A percentile compares a stretch with the other conserved stretches of the same genome.
Conservation (phyloP, 345 rosid genomes). For the Citrus hindsii region DNA sequence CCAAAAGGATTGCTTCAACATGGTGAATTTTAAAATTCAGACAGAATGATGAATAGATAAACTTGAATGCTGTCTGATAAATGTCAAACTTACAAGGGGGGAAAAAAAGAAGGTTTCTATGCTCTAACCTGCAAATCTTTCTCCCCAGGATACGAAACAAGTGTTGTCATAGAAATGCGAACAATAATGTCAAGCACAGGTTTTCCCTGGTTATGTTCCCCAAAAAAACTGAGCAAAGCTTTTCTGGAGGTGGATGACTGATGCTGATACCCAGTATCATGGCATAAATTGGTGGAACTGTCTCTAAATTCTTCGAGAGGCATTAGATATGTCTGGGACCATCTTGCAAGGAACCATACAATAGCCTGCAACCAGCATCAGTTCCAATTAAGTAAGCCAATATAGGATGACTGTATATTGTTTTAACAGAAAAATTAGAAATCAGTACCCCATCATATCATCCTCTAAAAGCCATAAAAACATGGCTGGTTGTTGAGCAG, state of each 20-base stretch:
- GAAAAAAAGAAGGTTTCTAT: constrained; percentile 3
- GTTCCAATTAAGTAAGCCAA: background rate
- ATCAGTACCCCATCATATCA: background rate
- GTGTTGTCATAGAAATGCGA: constrained; percentile 64
- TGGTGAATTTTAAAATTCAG: background rate
- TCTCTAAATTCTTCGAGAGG: constrained; percentile 53
- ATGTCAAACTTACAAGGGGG: background rate
- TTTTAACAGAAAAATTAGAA: background rate
- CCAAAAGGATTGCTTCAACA: background rate
- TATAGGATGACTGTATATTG: background rate
- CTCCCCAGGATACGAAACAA: constrained; percentile 92
- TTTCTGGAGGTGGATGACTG: constrained; percentile 49
- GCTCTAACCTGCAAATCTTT: constrained; percentile 82
- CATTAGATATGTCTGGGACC: constrained; percentile 87
- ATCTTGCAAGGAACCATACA: constrained; percentile 95
- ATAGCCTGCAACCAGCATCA: constrained; percentile 61
- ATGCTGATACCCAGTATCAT: constrained; percentile 34
- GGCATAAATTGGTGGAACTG: constrained; percentile 40
- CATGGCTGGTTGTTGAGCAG: background rate
- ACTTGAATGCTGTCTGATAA: background rate
- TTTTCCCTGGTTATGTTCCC: constrained; percentile 79
- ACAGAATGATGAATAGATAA: background rate
- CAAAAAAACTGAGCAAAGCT: constrained; percentile 66
- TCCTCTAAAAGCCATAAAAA: background rate
- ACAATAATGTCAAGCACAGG: constrained; percentile 77